A percentile compares a stretch with the other conserved stretches of the same genome.
These are phyloP conservation scores for Aspergillus brasiliensis DNA, from an alignment of 2,329 filamentous ascomycete genomes.

Conservation along the genomic window DNA sequence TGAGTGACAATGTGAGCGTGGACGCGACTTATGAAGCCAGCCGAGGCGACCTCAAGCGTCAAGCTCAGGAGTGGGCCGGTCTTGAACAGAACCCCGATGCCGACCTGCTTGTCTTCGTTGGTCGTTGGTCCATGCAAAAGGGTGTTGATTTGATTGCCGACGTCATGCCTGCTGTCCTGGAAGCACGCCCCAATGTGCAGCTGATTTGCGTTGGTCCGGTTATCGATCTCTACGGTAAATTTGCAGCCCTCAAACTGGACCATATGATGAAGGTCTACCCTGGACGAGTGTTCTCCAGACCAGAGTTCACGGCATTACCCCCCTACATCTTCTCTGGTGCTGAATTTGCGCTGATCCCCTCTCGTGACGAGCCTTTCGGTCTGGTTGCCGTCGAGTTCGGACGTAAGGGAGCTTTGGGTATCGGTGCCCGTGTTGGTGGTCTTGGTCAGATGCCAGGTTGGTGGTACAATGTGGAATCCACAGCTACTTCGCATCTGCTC, in stretches of 20 bases:
- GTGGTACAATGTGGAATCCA: conserved; percentile 69
- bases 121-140: conserved; percentile 69
- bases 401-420: conserved; percentile 66
- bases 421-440: conserved; percentile 66
- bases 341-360: conserved; percentile 69
- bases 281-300: conserved; percentile 65
- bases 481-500: conserved; percentile 61
- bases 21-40: conserved; percentile 57
- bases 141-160: conserved; percentile 70
- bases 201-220: conserved; percentile 65
- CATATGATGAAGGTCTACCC: conserved; percentile 66
- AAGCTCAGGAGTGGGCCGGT: conserved; percentile 69
- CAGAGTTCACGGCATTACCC: conserved; percentile 66
- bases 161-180: conserved; percentile 65
- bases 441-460: conserved; percentile 70
- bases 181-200: conserved; percentile 60
- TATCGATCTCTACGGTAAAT: conserved; percentile 68
- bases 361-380: conserved; percentile 68
- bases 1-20: conserved; percentile 52
- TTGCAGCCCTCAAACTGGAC: conserved; percentile 65
- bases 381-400: conserved; percentile 69
- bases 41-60: conserved; percentile 55
- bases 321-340: conserved; percentile 67
- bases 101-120: conserved; percentile 68
- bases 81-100: conserved; percentile 61